These are phyloP conservation scores for Solanum bulbocastanum DNA, from an alignment of 257 asterid genomes.

Conservation along the genomic window DNA sequence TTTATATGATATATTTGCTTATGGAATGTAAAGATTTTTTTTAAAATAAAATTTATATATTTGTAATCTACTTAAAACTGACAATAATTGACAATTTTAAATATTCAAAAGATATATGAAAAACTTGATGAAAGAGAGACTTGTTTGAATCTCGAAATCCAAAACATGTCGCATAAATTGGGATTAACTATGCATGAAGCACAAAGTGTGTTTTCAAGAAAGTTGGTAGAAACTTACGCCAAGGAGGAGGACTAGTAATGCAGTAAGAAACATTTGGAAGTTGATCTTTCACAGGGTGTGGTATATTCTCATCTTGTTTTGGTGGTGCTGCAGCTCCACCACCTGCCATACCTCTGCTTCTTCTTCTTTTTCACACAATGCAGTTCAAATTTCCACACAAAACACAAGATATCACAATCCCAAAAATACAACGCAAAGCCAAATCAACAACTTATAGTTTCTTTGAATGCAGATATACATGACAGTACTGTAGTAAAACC, in stretches of 20 bases:
- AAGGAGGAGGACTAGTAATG: conserved; percentile 92
- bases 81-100: not conserved
- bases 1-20: too few relatives aligned
- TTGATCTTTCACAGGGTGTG: conserved; percentile 87
- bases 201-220: not conserved
- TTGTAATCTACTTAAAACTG: too few relatives aligned
- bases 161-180: too few relatives aligned
- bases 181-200: not conserved
- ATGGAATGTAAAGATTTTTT: too few relatives aligned
- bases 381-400: not conserved
- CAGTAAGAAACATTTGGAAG: conserved; percentile 77
- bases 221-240: conserved; percentile 56
- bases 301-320: conserved; percentile 64
- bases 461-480: not conserved
- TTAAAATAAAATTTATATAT: too few relatives aligned
- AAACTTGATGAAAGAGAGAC: too few relatives aligned
- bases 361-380: not conserved
- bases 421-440: not conserved
- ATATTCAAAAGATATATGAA: too few relatives aligned
- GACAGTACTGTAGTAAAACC: not conserved
- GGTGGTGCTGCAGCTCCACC: conserved; percentile 72
- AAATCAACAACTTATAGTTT: not conserved
- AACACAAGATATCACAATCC: conserved; percentile 1
- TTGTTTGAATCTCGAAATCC: not conserved
- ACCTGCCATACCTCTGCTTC: conserved; percentile 44